Percentiles rank a stretch among this genome's conserved stretches.
phyloP scores from a whole-genome alignment of 176 grass and related monocot genomes.

The Areca catechu region DNA sequence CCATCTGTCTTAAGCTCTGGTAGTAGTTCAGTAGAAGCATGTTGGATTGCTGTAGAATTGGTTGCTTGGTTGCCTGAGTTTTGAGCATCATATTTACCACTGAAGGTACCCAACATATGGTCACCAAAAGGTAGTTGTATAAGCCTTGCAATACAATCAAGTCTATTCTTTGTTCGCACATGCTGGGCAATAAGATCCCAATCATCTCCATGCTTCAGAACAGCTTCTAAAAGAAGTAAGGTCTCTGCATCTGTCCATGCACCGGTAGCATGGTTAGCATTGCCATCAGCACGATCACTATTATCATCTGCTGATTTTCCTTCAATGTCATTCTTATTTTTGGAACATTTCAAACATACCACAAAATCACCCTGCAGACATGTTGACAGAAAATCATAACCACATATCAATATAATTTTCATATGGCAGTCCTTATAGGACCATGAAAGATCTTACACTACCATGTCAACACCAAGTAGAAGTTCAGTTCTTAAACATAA shows the following conservation, averaged over 20 bases:
- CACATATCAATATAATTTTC: neutral
- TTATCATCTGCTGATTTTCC: constrained; percentile 28
- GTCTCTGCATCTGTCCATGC: constrained; percentile 88
- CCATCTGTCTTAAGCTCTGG: constrained; percentile 37
- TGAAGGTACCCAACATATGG: constrained; percentile 60
- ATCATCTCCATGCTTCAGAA: constrained; percentile 96
- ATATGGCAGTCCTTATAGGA: neutral
- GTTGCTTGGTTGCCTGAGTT: constrained; percentile 27
- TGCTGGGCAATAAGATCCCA: constrained; percentile 96
- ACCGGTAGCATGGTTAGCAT: constrained; percentile 19
- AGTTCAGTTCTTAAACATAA: too few species aligned
- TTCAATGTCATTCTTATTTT: constrained; percentile 34
- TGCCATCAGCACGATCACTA: constrained; percentile 18
- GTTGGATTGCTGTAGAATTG: constrained; percentile 32
- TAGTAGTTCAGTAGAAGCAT: constrained; percentile 29
- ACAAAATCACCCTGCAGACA: constrained; percentile 59
- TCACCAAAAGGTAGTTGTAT: constrained; percentile 93
- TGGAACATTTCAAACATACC: constrained; percentile 60
- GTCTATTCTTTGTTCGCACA: constrained; percentile 86
- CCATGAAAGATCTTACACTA: neutral
- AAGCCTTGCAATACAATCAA: constrained; percentile 89
- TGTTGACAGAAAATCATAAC: neutral
- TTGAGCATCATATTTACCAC: constrained; percentile 47
- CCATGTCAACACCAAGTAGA: too few species aligned
- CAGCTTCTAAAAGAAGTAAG: constrained; percentile 89